phyloP scores from a whole-genome alignment of 1,139 yeast genomes.

The Saccharomyces hybrid region DNA sequence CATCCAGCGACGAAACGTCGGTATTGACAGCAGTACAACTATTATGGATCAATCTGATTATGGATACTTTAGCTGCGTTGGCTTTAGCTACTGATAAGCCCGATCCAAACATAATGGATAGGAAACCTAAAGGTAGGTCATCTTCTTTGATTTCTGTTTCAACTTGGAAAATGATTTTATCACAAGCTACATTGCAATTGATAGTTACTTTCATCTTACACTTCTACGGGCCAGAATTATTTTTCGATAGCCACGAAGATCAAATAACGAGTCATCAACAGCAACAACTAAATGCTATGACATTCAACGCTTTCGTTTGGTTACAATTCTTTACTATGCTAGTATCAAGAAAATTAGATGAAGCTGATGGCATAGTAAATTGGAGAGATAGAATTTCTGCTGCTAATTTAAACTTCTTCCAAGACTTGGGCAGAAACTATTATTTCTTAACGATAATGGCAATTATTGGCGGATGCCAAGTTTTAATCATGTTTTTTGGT shows the following conservation, averaged over 20 bases:
- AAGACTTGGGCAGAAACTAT: conserved; percentile 72
- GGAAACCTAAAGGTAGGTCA: conserved; percentile 78
- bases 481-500: conserved; percentile 91
- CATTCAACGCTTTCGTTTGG: conserved; percentile 96
- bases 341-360: conserved; percentile 87
- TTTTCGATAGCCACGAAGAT: conserved; percentile 39
- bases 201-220: conserved; percentile 70
- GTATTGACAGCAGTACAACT: conserved; percentile 96
- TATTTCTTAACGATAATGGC: conserved; percentile 66
- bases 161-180: conserved; percentile 98
- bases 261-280: conserved; percentile 40
- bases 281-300: conserved; percentile 68
- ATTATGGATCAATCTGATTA: conserved; percentile 93
- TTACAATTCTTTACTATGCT: conserved; percentile 90
- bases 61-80: conserved; percentile 97
- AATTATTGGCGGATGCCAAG: conserved; percentile 76
- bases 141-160: conserved; percentile 79
- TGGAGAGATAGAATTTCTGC: conserved; percentile 52
- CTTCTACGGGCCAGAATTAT: conserved; percentile 64
- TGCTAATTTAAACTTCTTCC: conserved; percentile 69
- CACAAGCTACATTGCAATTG: conserved; percentile 76
- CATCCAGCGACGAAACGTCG: conserved; percentile 66
- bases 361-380: conserved; percentile 59
- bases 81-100: conserved; percentile 98
- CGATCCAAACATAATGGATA: conserved; percentile 64